Conservation (phyloP, 2,329 filamentous ascomycete species). For the Stachybotrys elegans region DNA sequence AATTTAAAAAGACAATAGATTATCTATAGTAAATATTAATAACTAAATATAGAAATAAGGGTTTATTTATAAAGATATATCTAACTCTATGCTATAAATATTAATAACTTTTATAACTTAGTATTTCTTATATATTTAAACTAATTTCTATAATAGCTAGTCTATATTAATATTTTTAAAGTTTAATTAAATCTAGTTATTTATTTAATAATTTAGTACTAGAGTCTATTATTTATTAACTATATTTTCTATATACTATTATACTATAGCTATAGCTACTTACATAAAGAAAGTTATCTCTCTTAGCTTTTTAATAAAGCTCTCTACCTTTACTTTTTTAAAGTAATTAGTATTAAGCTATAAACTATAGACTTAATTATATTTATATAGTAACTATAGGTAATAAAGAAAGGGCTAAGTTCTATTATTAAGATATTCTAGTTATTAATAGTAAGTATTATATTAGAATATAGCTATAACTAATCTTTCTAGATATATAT, state of each 20-base stretch:
- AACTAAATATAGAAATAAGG: no score
- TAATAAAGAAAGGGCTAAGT: background rate
- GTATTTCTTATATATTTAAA: background rate
- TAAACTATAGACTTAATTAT: background rate
- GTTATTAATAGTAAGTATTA: background rate
- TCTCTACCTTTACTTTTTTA: no score
- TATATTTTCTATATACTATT: background rate
- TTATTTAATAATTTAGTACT: background rate
- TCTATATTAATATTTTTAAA: background rate
- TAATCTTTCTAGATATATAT: no score
- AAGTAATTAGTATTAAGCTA: background rate
- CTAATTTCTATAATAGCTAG: background rate
- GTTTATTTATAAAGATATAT: background rate
- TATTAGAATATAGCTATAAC: no score
- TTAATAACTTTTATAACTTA: background rate
- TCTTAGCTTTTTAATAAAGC: background rate
- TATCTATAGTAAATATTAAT: no score
- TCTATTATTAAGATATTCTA: background rate
- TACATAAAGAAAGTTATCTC: background rate
- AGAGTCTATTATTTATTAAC: background rate
- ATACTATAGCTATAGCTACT: background rate
- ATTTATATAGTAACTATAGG: background rate
- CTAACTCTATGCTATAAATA: background rate
- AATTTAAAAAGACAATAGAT: no score
- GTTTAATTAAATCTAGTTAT: background rate